Evolutionary conservation across 768 basidiomycete genomes (phyloP).

Genomic region (Termitomyces sp.): DNA sequence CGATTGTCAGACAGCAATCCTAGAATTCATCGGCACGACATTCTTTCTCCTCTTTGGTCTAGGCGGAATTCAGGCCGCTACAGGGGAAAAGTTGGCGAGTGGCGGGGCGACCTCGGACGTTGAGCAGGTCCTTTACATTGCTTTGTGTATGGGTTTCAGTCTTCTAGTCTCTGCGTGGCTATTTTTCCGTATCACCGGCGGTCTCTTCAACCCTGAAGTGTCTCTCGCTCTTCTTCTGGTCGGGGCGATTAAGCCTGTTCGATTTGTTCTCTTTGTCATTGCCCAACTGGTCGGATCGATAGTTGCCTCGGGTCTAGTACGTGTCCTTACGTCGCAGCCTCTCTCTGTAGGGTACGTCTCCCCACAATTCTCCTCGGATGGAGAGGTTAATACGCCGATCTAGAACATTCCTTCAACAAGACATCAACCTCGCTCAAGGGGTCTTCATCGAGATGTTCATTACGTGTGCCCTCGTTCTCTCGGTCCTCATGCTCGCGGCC

Average conservation of each 20-base stretch:
- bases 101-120: slow-evolving; percentile 23
- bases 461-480: slow-evolving; percentile 50
- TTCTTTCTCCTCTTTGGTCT: slow-evolving; percentile 63
- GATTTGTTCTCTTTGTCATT: slow-evolving; percentile 54
- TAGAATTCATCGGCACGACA: slow-evolving; percentile 57
- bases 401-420: slow-evolving; percentile 44
- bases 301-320: slow-evolving; percentile 50
- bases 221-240: slow-evolving; percentile 54
- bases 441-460: slow-evolving; percentile 73
- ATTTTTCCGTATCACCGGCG: slow-evolving; percentile 59
- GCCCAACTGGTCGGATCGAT: slow-evolving; percentile 62
- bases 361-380: neutral
- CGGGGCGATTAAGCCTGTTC: slow-evolving; percentile 47
- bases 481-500: slow-evolving; percentile 70
- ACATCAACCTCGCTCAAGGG: slow-evolving; percentile 49
- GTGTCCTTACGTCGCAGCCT: slow-evolving; percentile 48
- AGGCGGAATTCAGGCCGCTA: slow-evolving; percentile 58
- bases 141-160: slow-evolving; percentile 56
- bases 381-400: slow-evolving; percentile 5
- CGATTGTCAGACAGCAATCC: slow-evolving; percentile 44
- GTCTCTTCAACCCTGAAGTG: slow-evolving; percentile 63
- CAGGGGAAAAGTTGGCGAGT: slow-evolving; percentile 26
- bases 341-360: slow-evolving; percentile 47
- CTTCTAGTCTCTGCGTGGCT: slow-evolving; percentile 63
- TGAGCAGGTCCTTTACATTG: slow-evolving; percentile 48